Conservation (phyloP, 176 grass and related monocot species). For the Poa annua region DNA sequence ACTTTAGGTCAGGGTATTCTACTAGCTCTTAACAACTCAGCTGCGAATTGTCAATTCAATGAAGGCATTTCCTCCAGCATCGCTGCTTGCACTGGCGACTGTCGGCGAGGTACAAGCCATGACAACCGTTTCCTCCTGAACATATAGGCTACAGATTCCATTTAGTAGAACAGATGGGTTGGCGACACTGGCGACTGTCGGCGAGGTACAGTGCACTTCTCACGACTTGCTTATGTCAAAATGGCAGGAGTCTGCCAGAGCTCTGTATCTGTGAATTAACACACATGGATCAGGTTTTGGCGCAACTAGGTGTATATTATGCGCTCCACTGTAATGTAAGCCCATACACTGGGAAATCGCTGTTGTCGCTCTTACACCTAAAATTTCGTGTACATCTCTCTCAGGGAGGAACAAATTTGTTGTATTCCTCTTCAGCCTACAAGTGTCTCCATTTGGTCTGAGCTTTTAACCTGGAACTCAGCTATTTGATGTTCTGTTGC, state of each 20-base stretch:
- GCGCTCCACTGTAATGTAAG: constrained; percentile 63
- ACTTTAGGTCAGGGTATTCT: constrained; percentile 51
- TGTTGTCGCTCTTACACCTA: constrained; percentile 37
- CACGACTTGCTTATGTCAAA: constrained; percentile 36
- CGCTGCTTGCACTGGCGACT: constrained; percentile 28
- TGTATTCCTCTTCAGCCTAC: constrained; percentile 46
- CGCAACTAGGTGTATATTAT: constrained; percentile 56
- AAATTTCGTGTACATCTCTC: constrained; percentile 55
- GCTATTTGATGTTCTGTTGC: not conserved
- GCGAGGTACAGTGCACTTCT: not conserved
- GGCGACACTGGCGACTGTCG: constrained; percentile 23
- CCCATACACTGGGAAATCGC: constrained; percentile 27
- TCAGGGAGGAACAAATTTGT: constrained; percentile 47
- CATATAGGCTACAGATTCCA: constrained; percentile 56
- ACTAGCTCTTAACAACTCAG: constrained; percentile 58
- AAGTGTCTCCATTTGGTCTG: constrained; percentile 39
- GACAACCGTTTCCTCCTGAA: constrained; percentile 41
- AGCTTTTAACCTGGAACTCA: constrained; percentile 8
- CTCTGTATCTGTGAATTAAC: constrained; percentile 51
- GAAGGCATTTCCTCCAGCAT: constrained; percentile 51
- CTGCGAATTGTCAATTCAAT: constrained; percentile 35
- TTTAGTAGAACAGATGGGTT: constrained; percentile 46
- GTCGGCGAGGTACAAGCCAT: constrained; percentile 53
- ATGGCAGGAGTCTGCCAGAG: constrained; percentile 63
- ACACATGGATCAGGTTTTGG: constrained; percentile 43